phyloP scores from a whole-genome alignment of 2,329 filamentous ascomycete genomes.

The Fusarium keratoplasticum region DNA sequence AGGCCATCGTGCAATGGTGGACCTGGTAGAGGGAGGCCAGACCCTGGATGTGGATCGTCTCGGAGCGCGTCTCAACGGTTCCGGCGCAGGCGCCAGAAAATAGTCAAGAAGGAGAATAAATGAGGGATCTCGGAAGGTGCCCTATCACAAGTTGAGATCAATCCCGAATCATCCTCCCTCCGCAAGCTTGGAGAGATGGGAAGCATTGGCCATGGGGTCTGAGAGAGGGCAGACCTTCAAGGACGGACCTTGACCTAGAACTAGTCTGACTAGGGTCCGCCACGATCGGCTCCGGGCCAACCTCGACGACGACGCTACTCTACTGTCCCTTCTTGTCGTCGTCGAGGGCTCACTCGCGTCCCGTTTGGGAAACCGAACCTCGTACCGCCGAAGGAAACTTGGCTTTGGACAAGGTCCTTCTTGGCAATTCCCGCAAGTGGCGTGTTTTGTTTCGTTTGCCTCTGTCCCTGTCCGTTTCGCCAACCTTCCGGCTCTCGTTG shows the following conservation, averaged over 20 bases:
- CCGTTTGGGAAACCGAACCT: constrained; percentile 26
- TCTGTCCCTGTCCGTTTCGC: constrained; percentile 19
- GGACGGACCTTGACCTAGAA: constrained; percentile 2
- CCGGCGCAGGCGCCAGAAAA: constrained; percentile 24
- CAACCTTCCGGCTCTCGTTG: not conserved
- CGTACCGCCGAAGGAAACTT: constrained; percentile 17
- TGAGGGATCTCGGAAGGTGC: constrained; percentile 19
- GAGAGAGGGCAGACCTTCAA: not conserved
- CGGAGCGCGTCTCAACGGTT: constrained; percentile 39
- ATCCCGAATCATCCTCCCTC: constrained; percentile 15
- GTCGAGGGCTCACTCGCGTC: constrained; percentile 1
- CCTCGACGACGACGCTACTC: constrained; percentile 10
- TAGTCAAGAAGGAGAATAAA: constrained; percentile 22
- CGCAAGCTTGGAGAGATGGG: constrained; percentile 8
- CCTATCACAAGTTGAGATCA: constrained; percentile 27
- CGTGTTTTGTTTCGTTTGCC: constrained; percentile 41
- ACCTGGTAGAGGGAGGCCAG: constrained; percentile 54
- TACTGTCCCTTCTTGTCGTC: not conserved
- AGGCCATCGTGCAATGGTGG: constrained; percentile 56
- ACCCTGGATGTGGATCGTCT: constrained; percentile 52
- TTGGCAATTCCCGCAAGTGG: constrained; percentile 30
- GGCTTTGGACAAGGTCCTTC: not conserved
- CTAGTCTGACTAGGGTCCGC: constrained; percentile 19
- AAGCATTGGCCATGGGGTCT: constrained; percentile 20
- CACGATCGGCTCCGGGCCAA: constrained; percentile 27